These are phyloP conservation scores for Fusarium solani-melongenae DNA, from an alignment of 2,329 filamentous ascomycete species.

Conservation along the genomic window DNA sequence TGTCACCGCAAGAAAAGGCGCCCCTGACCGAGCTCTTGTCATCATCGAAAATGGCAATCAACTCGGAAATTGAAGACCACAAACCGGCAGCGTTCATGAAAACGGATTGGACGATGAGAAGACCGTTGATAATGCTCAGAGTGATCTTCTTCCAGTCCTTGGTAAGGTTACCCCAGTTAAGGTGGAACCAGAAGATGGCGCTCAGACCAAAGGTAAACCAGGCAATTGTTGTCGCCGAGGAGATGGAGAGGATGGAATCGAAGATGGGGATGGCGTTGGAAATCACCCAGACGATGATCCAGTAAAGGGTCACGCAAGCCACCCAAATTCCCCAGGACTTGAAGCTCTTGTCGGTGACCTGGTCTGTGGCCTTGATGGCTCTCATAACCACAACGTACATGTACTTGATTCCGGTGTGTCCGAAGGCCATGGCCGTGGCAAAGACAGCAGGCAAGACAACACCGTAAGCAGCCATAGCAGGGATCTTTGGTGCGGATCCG, in stretches of 20 bases:
- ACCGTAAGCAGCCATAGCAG: slow-evolving; percentile 49
- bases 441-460: slow-evolving; percentile 47
- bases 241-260: slow-evolving; percentile 50
- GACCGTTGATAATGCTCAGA: slow-evolving; percentile 38
- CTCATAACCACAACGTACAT: slow-evolving; percentile 48
- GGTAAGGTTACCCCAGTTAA: slow-evolving; percentile 42
- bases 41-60: slow-evolving; percentile 44
- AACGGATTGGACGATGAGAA: slow-evolving; percentile 45
- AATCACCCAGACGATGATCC: slow-evolving; percentile 47
- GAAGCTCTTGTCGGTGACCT: slow-evolving; percentile 46
- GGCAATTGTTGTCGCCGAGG: slow-evolving; percentile 48
- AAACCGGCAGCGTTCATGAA: slow-evolving; percentile 51
- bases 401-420: slow-evolving; percentile 48
- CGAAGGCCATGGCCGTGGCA: slow-evolving; percentile 46
- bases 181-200: slow-evolving; percentile 49
- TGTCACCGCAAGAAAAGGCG: slow-evolving; percentile 49
- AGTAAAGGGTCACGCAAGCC: slow-evolving; percentile 45
- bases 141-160: slow-evolving; percentile 37
- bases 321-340: slow-evolving; percentile 51
- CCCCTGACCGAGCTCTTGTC: slow-evolving; percentile 40
- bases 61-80: slow-evolving; percentile 47
- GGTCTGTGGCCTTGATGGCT: slow-evolving; percentile 44
- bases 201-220: slow-evolving; percentile 51
- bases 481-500: slow-evolving; percentile 46
- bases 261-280: slow-evolving; percentile 52